Conservation (phyloP, 306 rosid species). For the Luffa aegyptiaca region DNA sequence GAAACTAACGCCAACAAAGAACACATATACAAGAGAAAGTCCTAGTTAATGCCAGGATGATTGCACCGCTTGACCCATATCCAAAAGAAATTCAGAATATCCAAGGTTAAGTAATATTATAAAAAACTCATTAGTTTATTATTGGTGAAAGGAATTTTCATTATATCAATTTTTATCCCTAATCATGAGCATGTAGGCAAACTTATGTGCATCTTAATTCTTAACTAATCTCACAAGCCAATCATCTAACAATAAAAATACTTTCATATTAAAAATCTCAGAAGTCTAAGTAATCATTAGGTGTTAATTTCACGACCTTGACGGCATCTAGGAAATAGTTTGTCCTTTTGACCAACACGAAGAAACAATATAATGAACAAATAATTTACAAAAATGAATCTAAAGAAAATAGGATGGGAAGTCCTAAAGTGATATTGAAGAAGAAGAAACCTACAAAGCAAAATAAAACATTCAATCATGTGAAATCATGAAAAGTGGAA, state of each 20-base stretch:
- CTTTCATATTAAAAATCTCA: neutral
- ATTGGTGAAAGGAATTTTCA: neutral
- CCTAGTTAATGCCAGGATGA: neutral
- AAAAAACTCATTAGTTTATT: neutral
- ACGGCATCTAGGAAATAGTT: neutral
- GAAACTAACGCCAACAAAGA: neutral
- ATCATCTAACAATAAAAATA: neutral
- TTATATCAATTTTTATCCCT: neutral
- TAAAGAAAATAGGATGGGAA: neutral
- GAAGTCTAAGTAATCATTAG: neutral
- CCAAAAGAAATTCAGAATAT: neutral
- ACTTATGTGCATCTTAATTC: neutral
- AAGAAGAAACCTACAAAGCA: neutral
- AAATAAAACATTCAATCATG: neutral
- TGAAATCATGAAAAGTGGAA: neutral
- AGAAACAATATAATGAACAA: neutral
- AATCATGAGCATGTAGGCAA: neutral
- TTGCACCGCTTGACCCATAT: neutral
- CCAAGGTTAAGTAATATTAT: neutral
- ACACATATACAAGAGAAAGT: neutral
- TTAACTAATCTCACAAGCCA: neutral
- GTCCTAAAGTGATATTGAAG: neutral
- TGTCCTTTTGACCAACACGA: neutral
- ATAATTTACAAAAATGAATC: neutral
- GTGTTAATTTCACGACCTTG: neutral